Evolutionary conservation across 306 rosid species (phyloP).

Genomic region (Sphenostylis stenocarpa): DNA sequence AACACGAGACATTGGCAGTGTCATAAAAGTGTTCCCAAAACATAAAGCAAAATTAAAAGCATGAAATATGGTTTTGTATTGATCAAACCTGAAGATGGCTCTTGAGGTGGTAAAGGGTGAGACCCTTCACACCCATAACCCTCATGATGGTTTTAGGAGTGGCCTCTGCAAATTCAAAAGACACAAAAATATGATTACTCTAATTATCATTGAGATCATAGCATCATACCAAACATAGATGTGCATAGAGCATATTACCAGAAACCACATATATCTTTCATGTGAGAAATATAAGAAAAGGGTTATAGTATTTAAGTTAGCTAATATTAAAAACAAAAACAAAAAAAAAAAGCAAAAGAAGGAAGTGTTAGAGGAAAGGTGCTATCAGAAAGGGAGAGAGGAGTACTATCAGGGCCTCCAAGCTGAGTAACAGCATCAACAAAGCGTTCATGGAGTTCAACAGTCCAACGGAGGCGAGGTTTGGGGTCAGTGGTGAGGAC

Average conservation of each 20-base stretch:
- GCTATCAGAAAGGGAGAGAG: neutral
- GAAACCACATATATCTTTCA: no score
- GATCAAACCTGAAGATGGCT: conserved; percentile 94
- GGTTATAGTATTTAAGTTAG: neutral
- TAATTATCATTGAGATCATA: neutral
- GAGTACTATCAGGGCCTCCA: conserved; percentile 97
- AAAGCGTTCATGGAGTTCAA: conserved; percentile 96
- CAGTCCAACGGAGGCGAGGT: conserved; percentile 99
- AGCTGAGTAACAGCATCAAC: conserved; percentile 99
- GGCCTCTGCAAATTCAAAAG: conserved; percentile 61
- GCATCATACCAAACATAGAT: neutral
- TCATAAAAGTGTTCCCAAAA: conserved; percentile 18
- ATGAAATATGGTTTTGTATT: conserved; percentile 26
- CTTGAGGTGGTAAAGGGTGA: conserved; percentile 99
- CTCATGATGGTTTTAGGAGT: conserved; percentile 99
- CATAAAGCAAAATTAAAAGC: conserved; percentile 32
- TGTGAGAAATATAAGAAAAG: no score
- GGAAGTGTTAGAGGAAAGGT: neutral
- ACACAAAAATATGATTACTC: neutral
- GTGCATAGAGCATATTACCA: no score
- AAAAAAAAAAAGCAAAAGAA: neutral
- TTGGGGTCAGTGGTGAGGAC: conserved; percentile 99
- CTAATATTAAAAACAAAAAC: neutral
- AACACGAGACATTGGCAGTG: conserved; percentile 5
- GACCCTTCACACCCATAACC: conserved; percentile 99